A percentile compares a stretch with the other conserved stretches of the same genome.
Evolutionary conservation across 2,329 filamentous ascomycete species (phyloP).

Genomic region (Paraphoma chrysanthemicola): DNA sequence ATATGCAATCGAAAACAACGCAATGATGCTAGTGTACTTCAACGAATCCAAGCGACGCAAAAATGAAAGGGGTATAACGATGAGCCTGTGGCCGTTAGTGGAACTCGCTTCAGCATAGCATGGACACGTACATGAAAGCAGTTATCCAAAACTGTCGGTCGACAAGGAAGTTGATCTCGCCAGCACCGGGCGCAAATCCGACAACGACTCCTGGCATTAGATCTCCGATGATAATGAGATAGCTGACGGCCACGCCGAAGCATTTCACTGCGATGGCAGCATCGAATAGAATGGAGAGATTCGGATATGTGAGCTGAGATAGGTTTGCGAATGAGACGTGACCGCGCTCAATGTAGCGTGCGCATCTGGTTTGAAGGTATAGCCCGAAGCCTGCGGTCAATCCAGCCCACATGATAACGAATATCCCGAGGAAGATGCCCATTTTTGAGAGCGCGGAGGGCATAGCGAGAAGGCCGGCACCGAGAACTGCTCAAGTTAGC

Average conservation of each 20-base stretch:
- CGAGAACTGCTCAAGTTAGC: constrained; percentile 71
- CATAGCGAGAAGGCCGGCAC: constrained; percentile 93
- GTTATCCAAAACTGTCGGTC: constrained; percentile 98
- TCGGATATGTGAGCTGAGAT: constrained; percentile 95
- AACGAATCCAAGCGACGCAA: constrained; percentile 89
- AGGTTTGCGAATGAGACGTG: constrained; percentile 94
- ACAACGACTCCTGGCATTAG: constrained; percentile 93
- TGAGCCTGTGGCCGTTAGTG: constrained; percentile 63
- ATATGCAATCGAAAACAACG: constrained; percentile 91
- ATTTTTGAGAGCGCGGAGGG: constrained; percentile 95
- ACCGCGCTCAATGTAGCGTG: constrained; percentile 89
- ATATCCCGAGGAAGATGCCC: constrained; percentile 83
- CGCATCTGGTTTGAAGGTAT: constrained; percentile 92
- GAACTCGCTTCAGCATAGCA: background rate
- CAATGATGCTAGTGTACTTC: constrained; percentile 95
- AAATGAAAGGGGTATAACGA: constrained; percentile 94
- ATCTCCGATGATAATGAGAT: constrained; percentile 98
- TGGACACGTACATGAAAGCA: constrained; percentile 77
- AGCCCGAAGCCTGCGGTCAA: constrained; percentile 88
- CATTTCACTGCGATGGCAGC: constrained; percentile 96
- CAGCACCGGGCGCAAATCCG: constrained; percentile 74
- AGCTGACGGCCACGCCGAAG: constrained; percentile 95
- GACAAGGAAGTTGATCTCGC: constrained; percentile 74
- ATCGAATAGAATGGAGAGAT: constrained; percentile 94
- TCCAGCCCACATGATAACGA: constrained; percentile 91